These are phyloP conservation scores for Plantago major DNA, from an alignment of 257 asterid genomes.

Conservation along the genomic window DNA sequence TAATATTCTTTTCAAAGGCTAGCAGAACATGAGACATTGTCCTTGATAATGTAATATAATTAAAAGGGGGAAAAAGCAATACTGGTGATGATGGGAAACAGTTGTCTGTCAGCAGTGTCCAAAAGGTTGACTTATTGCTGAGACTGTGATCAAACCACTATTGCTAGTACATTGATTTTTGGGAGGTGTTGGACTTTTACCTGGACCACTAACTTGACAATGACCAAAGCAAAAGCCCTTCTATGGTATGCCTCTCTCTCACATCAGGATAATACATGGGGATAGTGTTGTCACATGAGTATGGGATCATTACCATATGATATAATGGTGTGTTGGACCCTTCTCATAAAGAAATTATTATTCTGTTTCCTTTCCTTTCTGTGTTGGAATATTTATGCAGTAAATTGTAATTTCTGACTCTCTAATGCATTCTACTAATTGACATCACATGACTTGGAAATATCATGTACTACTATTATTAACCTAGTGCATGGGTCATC, in stretches of 20 bases:
- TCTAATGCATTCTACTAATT: not conserved
- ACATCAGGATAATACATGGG: constrained; percentile 1
- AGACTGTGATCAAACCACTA: constrained; percentile 22
- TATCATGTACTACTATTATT: not conserved
- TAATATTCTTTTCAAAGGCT: constrained; percentile 1
- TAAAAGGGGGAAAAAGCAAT: not conserved
- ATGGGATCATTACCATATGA: constrained; percentile 13
- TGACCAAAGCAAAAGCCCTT: constrained; percentile 27
- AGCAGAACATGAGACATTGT: constrained; percentile 1
- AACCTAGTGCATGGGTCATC: constrained; percentile 2
- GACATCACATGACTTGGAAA: constrained; percentile 12
- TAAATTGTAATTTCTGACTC: not conserved
- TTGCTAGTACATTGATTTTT: constrained; percentile 23
- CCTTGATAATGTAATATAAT: not conserved
- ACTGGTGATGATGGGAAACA: constrained; percentile 40
- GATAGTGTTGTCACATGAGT: constrained; percentile 19
- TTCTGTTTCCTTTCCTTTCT: not conserved
- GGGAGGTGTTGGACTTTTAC: constrained; percentile 25
- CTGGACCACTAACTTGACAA: constrained; percentile 30
- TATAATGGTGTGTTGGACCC: constrained; percentile 15
- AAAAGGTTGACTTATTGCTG: constrained; percentile 44
- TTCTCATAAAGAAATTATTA: not conserved
- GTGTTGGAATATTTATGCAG: not conserved
- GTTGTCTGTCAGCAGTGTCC: constrained; percentile 34
- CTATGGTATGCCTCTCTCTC: constrained; percentile 7